Percentiles rank a stretch among this genome's conserved stretches.
These are phyloP conservation scores for Xylariales sp. DNA, from an alignment of 2,329 filamentous ascomycete genomes.

Conservation along the genomic window DNA sequence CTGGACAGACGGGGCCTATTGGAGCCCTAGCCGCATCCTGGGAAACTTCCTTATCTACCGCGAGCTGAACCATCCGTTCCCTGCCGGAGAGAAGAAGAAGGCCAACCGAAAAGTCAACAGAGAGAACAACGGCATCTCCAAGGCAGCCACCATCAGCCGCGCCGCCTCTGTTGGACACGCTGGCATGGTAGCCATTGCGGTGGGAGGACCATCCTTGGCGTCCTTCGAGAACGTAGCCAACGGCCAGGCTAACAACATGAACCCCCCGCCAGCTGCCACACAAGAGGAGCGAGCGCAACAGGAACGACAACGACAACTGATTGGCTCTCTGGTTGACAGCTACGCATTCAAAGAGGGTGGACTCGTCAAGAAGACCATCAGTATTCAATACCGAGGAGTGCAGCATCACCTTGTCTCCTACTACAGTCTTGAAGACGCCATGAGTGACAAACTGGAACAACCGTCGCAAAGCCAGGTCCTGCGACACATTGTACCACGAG, in stretches of 20 bases:
- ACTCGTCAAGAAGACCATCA: conserved; percentile 90
- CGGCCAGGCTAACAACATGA: not conserved
- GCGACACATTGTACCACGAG: conserved; percentile 47
- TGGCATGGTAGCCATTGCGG: conserved; percentile 8
- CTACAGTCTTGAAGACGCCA: conserved; percentile 78
- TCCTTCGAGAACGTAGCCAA: conserved; percentile 11
- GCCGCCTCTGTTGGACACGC: conserved; percentile 15
- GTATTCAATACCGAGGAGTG: conserved; percentile 67
- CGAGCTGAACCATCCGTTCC: conserved; percentile 72
- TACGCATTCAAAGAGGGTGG: conserved; percentile 82
- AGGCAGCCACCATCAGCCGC: conserved; percentile 25
- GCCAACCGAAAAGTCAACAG: conserved; percentile 70
- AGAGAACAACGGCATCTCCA: conserved; percentile 38
- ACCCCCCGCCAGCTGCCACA: conserved; percentile 17
- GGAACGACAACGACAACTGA: conserved; percentile 47
- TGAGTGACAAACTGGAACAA: conserved; percentile 50
- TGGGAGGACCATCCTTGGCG: conserved; percentile 12
- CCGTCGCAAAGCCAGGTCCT: conserved; percentile 53
- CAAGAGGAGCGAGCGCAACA: too few species aligned
- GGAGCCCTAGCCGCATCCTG: conserved; percentile 84
- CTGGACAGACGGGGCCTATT: conserved; percentile 88
- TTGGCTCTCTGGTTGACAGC: conserved; percentile 83
- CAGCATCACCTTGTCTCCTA: conserved; percentile 87
- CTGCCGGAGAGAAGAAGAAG: conserved; percentile 79
- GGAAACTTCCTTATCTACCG: conserved; percentile 84